These are phyloP conservation scores for Tolypocladium inflatum DNA, from an alignment of 2,329 filamentous ascomycete genomes.

Conservation along the genomic window DNA sequence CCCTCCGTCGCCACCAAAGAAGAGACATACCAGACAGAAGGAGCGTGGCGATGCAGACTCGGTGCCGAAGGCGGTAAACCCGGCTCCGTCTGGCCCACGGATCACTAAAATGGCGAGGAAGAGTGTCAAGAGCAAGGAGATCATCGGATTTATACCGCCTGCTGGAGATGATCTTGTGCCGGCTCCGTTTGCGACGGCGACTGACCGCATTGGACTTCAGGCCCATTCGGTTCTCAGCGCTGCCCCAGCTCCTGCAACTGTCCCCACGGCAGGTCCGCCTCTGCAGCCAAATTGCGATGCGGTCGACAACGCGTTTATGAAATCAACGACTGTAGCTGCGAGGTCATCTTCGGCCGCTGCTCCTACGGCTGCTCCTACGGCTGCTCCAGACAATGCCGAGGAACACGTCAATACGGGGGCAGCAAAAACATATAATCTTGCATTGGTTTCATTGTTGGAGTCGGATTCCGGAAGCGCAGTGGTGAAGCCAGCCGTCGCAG, in stretches of 20 bases:
- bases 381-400: background rate
- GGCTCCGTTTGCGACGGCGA: slow-evolving; percentile 9
- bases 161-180: slow-evolving; percentile 7
- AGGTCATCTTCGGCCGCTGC: background rate
- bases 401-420: background rate
- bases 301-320: background rate
- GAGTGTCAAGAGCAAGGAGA: slow-evolving; percentile 35
- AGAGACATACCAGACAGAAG: background rate
- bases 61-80: background rate
- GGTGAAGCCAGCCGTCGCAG: background rate
- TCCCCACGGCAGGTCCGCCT: background rate
- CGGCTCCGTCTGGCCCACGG: slow-evolving; percentile 17
- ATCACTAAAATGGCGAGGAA: slow-evolving; percentile 30
- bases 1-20: background rate
- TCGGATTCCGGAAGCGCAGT: background rate
- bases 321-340: background rate
- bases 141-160: slow-evolving; percentile 29
- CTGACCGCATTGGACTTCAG: slow-evolving; percentile 2
- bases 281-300: background rate
- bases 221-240: background rate
- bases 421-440: background rate
- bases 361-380: background rate
- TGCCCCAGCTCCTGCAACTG: background rate
- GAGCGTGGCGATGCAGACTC: background rate
- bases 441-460: background rate